Evolutionary conservation across 495 filamentous ascomycete genomes (phyloP).

Genomic region (Glarea lozoyensis): DNA sequence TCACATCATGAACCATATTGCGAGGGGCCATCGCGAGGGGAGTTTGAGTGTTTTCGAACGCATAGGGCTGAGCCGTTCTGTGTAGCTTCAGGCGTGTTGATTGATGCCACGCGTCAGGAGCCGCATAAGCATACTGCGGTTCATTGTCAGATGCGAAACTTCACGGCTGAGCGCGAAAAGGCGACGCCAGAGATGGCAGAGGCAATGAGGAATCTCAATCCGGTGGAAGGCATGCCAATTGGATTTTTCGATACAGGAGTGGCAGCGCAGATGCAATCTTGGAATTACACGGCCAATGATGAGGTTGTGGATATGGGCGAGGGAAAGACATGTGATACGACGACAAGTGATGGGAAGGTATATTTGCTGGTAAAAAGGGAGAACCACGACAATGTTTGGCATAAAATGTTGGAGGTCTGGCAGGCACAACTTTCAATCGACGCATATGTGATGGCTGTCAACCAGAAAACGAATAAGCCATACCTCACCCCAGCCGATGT

Average conservation of each 20-base stretch:
- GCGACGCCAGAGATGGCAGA: background rate
- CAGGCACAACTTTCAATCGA: constrained; percentile 22
- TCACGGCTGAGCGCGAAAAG: background rate
- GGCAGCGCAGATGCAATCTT: background rate
- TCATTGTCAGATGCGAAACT: constrained; percentile 4
- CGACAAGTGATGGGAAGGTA: constrained; percentile 7
- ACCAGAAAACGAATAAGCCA: constrained; percentile 1
- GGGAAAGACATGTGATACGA: background rate
- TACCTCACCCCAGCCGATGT: constrained; percentile 11
- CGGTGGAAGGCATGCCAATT: background rate
- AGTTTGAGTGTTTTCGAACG: background rate
- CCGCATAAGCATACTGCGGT: background rate
- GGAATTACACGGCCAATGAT: background rate
- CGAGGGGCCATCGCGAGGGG: background rate
- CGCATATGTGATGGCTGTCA: constrained; percentile 19
- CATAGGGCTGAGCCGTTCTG: background rate
- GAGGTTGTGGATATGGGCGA: background rate
- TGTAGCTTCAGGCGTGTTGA: background rate
- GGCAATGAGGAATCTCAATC: background rate
- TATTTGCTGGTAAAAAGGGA: constrained; percentile 29
- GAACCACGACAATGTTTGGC: constrained; percentile 26
- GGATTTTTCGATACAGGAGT: constrained; percentile 1
- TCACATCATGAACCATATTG: background rate
- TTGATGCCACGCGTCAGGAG: background rate
- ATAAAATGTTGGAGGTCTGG: constrained; percentile 29